Base-by-base conservation (phyloP, 2,329 filamentous ascomycete species). In the Talaromyces marneffei region DNA sequence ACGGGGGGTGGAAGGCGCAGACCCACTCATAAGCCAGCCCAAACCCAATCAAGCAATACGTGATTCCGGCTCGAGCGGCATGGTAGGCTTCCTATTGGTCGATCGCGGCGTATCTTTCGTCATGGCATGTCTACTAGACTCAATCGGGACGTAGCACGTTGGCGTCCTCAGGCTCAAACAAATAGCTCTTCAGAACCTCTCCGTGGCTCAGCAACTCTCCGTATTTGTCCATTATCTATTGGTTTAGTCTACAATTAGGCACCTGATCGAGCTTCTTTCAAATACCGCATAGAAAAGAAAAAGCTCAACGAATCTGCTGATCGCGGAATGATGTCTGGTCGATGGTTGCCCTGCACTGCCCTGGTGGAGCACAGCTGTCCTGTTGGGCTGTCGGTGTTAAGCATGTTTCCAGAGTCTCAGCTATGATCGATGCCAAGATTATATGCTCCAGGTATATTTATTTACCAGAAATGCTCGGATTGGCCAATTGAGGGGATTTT, bases 61-160 rank as follows among this genome's bases (percentile, higher is more conserved):
- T 29, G 33, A n/a, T n/a, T 14, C 18, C 42, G 42, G 56, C 27
- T 57, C n/a, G 23, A 44, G 54, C 54, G 54, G 54, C 54, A 57
- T 46, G 25, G 23, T n/a, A 31, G 23, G 14, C 39, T 10, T 33
- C 39, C 27, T 23, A 56, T 56, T 56, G 54, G 54, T 12, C 37
- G 25, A 29, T n/a, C 8, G 27, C 20, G 18, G 5, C 27, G 2
- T 33, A 5, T 52, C n/a, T 52, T 27, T 52, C 48, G 48, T 52
- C 48, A 52, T 52, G 4, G 44, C 16, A 10, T 20, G 9, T 12
- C 39, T 20, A 20, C 39, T 42, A 42, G 18, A n/a, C 39, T 18
- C 10, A 20, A 42, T 42, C 39, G 35, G 35, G 35, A 14, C 12
- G 14, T 37, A 14, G 2, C 14, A 12, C 9, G 8, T 35, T 35